A percentile compares a stretch with the other conserved stretches of the same genome.
Evolutionary conservation across 208 protist genomes (phyloP).

Genomic region (Trypanosomatidae sp.): DNA sequence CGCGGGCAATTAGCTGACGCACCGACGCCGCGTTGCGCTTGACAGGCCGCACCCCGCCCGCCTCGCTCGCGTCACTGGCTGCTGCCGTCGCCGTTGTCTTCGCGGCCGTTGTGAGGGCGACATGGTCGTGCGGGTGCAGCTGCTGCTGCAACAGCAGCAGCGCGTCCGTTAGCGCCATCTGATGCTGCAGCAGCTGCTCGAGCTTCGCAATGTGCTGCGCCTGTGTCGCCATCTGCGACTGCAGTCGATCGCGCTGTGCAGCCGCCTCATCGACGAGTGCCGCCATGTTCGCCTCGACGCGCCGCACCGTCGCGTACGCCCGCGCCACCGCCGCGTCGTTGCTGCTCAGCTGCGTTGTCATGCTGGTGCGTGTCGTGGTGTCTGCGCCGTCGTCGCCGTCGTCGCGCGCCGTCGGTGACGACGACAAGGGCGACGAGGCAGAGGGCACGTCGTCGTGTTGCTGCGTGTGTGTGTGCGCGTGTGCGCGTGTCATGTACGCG

Average conservation of each 20-base stretch:
- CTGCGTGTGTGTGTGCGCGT: not conserved
- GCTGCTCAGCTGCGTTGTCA: no score
- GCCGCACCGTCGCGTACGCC: constrained; percentile 47
- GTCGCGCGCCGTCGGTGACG: no score
- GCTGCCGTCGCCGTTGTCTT: not conserved
- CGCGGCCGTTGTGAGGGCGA: not conserved
- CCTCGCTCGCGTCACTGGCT: not conserved
- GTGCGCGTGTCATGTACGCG: no score
- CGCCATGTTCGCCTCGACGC: constrained; percentile 56
- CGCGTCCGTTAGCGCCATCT: constrained; percentile 47
- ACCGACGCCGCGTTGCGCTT: constrained; percentile 32
- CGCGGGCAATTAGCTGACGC: constrained; percentile 39
- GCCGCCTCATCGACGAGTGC: constrained; percentile 56
- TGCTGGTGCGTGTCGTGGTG: no score
- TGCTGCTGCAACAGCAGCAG: constrained; percentile 10
- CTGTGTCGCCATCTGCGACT: constrained; percentile 34
- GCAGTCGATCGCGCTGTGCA: constrained; percentile 60
- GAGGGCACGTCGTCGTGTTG: not conserved
- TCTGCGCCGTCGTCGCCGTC: no score
- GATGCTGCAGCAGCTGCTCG: constrained; percentile 49
- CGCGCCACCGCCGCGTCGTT: constrained; percentile 28
- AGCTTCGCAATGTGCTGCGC: constrained; percentile 24
- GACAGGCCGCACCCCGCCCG: not conserved
- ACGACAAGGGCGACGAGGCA: not conserved
- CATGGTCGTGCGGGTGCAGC: no score